These are phyloP conservation scores for Pseudocercospora pini-densiflorae DNA, from an alignment of 2,329 filamentous ascomycete species.

Conservation along the genomic window DNA sequence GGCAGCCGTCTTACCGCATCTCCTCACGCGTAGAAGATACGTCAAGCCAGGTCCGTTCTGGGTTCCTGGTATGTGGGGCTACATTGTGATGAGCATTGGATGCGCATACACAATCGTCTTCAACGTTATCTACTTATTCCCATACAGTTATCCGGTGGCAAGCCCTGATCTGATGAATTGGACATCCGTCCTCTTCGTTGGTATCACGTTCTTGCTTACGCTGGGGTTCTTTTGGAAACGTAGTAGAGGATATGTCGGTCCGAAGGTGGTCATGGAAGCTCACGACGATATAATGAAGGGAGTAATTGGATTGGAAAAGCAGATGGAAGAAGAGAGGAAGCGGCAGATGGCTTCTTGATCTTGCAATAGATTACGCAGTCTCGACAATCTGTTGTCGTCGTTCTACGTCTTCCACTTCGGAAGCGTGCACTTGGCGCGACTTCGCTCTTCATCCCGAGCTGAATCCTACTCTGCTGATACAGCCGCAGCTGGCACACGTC, in stretches of 20 bases:
- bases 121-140: slow-evolving; percentile 67
- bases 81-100: slow-evolving; percentile 56
- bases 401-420: too few relatives aligned
- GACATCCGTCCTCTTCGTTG: slow-evolving; percentile 57
- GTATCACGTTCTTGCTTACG: slow-evolving; percentile 55
- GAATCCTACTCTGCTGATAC: too few relatives aligned
- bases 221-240: slow-evolving; percentile 51
- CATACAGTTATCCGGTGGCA: slow-evolving; percentile 54
- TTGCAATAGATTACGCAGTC: too few relatives aligned
- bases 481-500: too few relatives aligned
- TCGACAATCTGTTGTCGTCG: too few relatives aligned
- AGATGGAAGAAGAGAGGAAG: slow-evolving; percentile 11
- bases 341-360: background rate
- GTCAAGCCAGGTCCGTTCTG: slow-evolving; percentile 63
- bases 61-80: slow-evolving; percentile 56
- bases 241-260: slow-evolving; percentile 46
- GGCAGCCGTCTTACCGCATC: slow-evolving; percentile 62
- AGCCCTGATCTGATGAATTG: slow-evolving; percentile 57
- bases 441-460: too few relatives aligned
- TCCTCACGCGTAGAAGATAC: slow-evolving; percentile 45
- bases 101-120: slow-evolving; percentile 65
- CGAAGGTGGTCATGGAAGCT: slow-evolving; percentile 35
- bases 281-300: slow-evolving; percentile 35
- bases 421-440: too few relatives aligned
- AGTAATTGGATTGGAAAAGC: slow-evolving; percentile 27